These are phyloP conservation scores for Thinopyrum elongatum DNA, from an alignment of 176 grass and related monocot species.

Conservation along the genomic window DNA sequence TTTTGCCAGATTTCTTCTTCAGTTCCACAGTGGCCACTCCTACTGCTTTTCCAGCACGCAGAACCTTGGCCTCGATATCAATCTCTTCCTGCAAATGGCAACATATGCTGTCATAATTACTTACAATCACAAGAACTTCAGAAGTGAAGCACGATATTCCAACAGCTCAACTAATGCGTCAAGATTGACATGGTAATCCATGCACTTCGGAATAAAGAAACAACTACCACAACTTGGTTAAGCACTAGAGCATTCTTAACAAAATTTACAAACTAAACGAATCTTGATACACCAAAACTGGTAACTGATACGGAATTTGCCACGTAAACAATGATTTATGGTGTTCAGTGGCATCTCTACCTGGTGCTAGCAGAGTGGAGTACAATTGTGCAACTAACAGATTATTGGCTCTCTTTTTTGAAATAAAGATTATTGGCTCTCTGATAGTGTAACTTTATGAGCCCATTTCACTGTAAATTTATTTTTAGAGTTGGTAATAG, in stretches of 20 bases:
- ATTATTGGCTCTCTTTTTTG: neutral
- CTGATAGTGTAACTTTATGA: neutral
- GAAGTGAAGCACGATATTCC: neutral
- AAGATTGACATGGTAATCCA: neutral
- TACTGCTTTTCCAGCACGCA: conserved; percentile 75
- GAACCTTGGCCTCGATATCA: conserved; percentile 83
- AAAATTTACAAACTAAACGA: neutral
- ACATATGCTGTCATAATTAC: neutral
- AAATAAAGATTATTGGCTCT: neutral
- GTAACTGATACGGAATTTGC: neutral
- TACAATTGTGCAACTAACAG: neutral
- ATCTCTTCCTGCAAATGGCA: conserved; percentile 71
- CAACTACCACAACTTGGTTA: neutral
- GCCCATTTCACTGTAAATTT: neutral
- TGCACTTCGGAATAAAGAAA: neutral
- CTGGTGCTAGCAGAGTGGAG: neutral
- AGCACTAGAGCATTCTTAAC: neutral
- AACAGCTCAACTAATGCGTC: neutral
- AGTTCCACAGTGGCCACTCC: conserved; percentile 78
- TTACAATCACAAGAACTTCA: neutral
- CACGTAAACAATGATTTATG: too few species aligned
- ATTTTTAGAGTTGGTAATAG: neutral
- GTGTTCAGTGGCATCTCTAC: neutral
- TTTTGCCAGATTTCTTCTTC: conserved; percentile 80
- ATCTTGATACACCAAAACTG: neutral